phyloP scores from a whole-genome alignment of 768 basidiomycete genomes.

The Suillus cothurnatus region DNA sequence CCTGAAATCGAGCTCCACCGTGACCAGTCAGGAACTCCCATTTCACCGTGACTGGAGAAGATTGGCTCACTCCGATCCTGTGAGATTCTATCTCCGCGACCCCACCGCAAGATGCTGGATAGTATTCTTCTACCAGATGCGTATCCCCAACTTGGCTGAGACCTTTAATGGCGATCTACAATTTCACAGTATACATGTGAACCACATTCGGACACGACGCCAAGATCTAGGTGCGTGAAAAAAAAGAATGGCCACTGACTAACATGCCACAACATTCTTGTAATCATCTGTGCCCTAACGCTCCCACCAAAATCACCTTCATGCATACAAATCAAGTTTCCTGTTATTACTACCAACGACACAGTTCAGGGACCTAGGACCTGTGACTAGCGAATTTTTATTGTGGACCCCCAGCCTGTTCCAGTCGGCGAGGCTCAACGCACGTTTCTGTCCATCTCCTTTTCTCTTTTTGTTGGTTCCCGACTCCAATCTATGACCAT shows the following conservation, averaged over 20 bases:
- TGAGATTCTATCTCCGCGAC: slow-evolving; percentile 4
- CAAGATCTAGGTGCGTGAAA: not conserved
- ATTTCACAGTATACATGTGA: not conserved
- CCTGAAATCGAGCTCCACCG: not conserved
- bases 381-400: not conserved
- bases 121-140: not conserved
- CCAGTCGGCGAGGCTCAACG: not conserved
- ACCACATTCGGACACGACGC: slow-evolving; percentile 2
- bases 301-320: not conserved
- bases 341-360: not conserved
- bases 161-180: not conserved
- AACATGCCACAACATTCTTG: slow-evolving; percentile 7
- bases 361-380: not conserved
- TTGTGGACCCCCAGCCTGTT: not conserved
- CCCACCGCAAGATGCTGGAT: slow-evolving; percentile 1
- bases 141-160: slow-evolving; percentile 3
- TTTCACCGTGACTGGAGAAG: not conserved
- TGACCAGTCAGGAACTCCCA: slow-evolving; percentile 3
- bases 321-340: not conserved
- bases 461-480: not conserved
- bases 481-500: not conserved
- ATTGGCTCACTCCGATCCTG: not conserved
- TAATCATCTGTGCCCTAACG: not conserved
- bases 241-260: not conserved
- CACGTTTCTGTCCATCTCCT: not conserved